These are phyloP conservation scores for Panaeolus papilionaceus DNA, from an alignment of 768 basidiomycete genomes.

Conservation along the genomic window DNA sequence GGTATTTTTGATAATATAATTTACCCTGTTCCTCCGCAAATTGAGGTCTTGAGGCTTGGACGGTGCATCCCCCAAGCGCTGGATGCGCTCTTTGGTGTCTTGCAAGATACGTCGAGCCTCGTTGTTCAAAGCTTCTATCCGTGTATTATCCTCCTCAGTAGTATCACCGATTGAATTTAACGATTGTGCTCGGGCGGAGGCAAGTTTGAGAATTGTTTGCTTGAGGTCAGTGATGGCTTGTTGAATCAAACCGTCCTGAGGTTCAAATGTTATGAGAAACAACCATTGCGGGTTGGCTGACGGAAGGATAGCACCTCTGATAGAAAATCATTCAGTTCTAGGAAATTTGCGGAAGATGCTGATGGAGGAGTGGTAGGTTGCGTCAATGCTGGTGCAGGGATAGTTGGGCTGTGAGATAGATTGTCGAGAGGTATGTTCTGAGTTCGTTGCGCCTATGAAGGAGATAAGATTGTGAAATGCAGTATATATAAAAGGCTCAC, in stretches of 20 bases:
- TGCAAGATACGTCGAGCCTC: constrained; percentile 67
- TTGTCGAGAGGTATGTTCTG: constrained; percentile 41
- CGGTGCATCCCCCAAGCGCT: constrained; percentile 50
- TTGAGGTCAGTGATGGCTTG: constrained; percentile 45
- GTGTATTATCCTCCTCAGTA: constrained; percentile 32
- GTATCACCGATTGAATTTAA: constrained; percentile 42
- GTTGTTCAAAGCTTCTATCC: constrained; percentile 62
- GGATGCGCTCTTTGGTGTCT: constrained; percentile 63
- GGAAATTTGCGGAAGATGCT: constrained; percentile 22
- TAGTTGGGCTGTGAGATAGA: constrained; percentile 24
- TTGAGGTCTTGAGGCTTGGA: constrained; percentile 37
- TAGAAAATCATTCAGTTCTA: not conserved
- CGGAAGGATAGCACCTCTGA: not conserved
- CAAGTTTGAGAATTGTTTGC: constrained; percentile 44
- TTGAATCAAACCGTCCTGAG: constrained; percentile 48
- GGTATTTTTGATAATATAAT: no score
- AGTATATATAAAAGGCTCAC: constrained; percentile 26
- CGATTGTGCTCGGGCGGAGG: constrained; percentile 44
- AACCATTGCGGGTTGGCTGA: not conserved
- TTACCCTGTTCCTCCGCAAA: constrained; percentile 47
- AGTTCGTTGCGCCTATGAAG: constrained; percentile 40
- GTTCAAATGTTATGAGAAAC: not conserved
- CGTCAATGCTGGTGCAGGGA: constrained; percentile 27
- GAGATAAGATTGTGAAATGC: constrained; percentile 14
- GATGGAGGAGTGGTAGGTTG: constrained; percentile 35